Evolutionary conservation across 495 filamentous ascomycete species (phyloP).

Genomic region (Neohortaea acidophila): DNA sequence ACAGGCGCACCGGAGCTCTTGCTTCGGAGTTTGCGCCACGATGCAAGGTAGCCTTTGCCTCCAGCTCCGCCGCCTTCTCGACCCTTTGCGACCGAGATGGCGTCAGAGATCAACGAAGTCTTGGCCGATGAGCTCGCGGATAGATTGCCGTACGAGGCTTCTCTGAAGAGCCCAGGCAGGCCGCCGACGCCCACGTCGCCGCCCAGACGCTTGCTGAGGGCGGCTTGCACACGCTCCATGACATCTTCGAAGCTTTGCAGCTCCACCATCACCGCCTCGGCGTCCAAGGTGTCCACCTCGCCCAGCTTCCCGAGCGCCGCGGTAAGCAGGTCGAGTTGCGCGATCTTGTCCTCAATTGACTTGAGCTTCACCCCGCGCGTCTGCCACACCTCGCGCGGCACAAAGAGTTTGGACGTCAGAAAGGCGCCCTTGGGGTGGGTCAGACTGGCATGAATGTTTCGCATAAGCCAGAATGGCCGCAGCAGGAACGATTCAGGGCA

Average conservation of each 20-base stretch:
- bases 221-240: slow-evolving; percentile 67
- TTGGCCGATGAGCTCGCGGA: background rate
- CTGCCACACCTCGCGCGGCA: slow-evolving; percentile 83
- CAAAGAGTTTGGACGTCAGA: slow-evolving; percentile 74
- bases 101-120: slow-evolving; percentile 4
- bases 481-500: slow-evolving; percentile 77
- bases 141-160: slow-evolving; percentile 23
- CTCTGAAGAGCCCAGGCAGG: slow-evolving; percentile 49
- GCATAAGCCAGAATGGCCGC: slow-evolving; percentile 92
- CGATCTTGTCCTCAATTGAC: slow-evolving; percentile 80
- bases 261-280: slow-evolving; percentile 81
- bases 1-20: slow-evolving; percentile 58
- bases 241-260: slow-evolving; percentile 85
- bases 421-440: slow-evolving; percentile 85
- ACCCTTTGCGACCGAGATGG: too few species aligned
- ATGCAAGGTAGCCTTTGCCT: slow-evolving; percentile 34
- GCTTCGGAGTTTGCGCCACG: slow-evolving; percentile 74
- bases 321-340: slow-evolving; percentile 82
- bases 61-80: slow-evolving; percentile 39
- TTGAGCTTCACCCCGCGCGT: slow-evolving; percentile 89
- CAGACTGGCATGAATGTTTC: slow-evolving; percentile 81
- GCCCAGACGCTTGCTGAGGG: slow-evolving; percentile 69
- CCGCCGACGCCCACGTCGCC: slow-evolving; percentile 77
- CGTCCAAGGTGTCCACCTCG: slow-evolving; percentile 72
- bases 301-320: slow-evolving; percentile 58